phyloP scores from a whole-genome alignment of 352 stramenopile genomes.

The Phytophthora uliginosa region DNA sequence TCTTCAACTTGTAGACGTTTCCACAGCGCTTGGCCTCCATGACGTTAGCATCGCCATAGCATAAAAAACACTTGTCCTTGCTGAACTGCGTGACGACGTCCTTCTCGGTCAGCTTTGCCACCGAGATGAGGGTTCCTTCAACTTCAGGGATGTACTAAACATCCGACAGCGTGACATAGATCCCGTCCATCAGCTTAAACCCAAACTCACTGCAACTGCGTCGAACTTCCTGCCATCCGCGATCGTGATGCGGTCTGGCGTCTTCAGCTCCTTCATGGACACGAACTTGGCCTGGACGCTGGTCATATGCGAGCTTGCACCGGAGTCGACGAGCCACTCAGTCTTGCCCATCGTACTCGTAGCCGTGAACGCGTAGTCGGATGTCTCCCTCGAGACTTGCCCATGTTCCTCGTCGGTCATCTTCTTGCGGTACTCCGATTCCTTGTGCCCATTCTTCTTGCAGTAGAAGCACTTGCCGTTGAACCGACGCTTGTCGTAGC shows the following conservation, averaged over 20 bases:
- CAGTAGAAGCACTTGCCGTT: slow-evolving; percentile 27
- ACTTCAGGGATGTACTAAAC: slow-evolving; percentile 19
- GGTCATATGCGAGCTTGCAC: slow-evolving; percentile 29
- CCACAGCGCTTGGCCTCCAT: slow-evolving; percentile 26
- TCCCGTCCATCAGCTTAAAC: slow-evolving; percentile 22
- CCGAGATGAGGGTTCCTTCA: slow-evolving; percentile 18
- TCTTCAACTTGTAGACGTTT: slow-evolving; percentile 30
- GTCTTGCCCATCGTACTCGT: slow-evolving; percentile 6
- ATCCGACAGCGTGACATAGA: slow-evolving; percentile 13
- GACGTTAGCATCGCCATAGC: slow-evolving; percentile 5
- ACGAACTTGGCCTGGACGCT: slow-evolving; percentile 22
- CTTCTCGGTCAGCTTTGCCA: slow-evolving; percentile 29
- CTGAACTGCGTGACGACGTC: slow-evolving; percentile 18
- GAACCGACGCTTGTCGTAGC: too few relatives aligned
- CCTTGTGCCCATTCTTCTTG: slow-evolving; percentile 21
- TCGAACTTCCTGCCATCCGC: slow-evolving; percentile 30
- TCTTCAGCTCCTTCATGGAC: slow-evolving; percentile 19
- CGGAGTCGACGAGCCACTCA: slow-evolving; percentile 26
- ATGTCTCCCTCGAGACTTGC: slow-evolving; percentile 2
- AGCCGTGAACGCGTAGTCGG: slow-evolving; percentile 7
- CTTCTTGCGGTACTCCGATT: slow-evolving; percentile 21
- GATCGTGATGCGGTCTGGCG: slow-evolving; percentile 19
- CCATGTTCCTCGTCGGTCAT: slow-evolving; percentile 1
- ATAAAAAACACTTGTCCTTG: slow-evolving; percentile 26
- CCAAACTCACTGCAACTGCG: slow-evolving; percentile 22